Evolutionary conservation across 2,329 filamentous ascomycete genomes (phyloP), one percentile per base, ranked within the genome.

Genomic region (Fusarium lyarnte): DNA sequence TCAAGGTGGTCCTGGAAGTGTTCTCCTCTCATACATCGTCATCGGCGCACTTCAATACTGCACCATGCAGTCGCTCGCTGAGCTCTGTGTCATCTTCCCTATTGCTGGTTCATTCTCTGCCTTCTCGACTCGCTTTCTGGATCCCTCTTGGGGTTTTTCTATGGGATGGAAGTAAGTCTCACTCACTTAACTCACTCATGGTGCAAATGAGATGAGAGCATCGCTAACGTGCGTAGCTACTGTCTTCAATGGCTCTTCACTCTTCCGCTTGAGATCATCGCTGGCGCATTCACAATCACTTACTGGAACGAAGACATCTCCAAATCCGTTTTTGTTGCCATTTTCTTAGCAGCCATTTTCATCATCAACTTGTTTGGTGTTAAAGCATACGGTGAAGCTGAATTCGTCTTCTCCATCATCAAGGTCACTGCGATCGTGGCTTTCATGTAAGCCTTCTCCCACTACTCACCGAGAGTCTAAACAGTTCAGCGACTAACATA

Each of bases 71-170:
- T 94, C 94, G 0, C 87, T 98, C 21, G 95, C 95, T 69, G 95
- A 98, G 82, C 89, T 98, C 81, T 94, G 94, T 27, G 94, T 98
- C 16, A 83, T 94, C 12, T 98, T 96, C 75, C 95, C 95, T 3
- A 92, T 98, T 25, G 93, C 95, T 16, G 95, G 95, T 60, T 97
- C 94, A 6, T 98, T 98, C 80, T 94, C 94, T 3, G 92, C 94
- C 14, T 98, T 95, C 82, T 97, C 95, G 12, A 97, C 94, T n/a
- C 90, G 95, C 13, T 98, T 98, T 77, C 82, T 98, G 8, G 94
- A 98, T 78, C 95, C 95, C 1, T 94, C 95, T 0, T 97, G 94
- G 94, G 94, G 94, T 0, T 97, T 97, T 79, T 93, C 94, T 35
- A 97, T 97, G 94, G 94, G 94, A 13, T 97, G 94, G 94, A 97